phyloP scores from a whole-genome alignment of 495 filamentous ascomycete genomes.

The Penicillium fimorum region DNA sequence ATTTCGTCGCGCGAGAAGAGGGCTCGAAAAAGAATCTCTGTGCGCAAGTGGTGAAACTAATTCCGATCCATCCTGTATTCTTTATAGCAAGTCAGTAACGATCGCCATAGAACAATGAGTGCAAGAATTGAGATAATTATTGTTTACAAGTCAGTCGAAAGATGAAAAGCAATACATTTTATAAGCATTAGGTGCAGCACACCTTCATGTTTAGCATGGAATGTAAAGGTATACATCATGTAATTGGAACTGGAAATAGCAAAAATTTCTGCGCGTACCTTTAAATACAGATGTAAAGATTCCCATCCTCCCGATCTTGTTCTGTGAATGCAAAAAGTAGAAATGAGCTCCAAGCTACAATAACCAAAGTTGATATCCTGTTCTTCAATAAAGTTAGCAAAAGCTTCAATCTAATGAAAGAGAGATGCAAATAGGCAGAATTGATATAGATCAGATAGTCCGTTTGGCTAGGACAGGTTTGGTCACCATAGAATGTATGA shows the following conservation, averaged over 20 bases:
- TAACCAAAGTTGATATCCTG: slow-evolving; percentile 6
- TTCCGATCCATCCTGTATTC: too few species aligned
- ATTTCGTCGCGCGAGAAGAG: too few species aligned
- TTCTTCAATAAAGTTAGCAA: slow-evolving; percentile 34
- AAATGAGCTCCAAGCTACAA: neutral
- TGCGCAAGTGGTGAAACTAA: too few species aligned
- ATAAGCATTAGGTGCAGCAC: slow-evolving; percentile 63
- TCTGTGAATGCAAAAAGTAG: neutral
- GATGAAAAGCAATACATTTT: slow-evolving; percentile 88
- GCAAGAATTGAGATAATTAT: slow-evolving; percentile 16
- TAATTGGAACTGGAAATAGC: slow-evolving; percentile 21
- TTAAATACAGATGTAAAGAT: slow-evolving; percentile 5
- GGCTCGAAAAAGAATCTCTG: too few species aligned
- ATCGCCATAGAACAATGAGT: slow-evolving; percentile 28
- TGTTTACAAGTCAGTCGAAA: slow-evolving; percentile 74
- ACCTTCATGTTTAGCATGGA: slow-evolving; percentile 93
- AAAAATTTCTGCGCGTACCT: slow-evolving; percentile 23
- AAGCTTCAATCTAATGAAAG: slow-evolving; percentile 14
- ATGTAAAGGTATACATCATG: slow-evolving; percentile 69
- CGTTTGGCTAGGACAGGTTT: slow-evolving; percentile 90
- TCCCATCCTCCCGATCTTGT: neutral
- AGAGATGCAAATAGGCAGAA: slow-evolving; percentile 18
- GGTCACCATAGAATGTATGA: slow-evolving; percentile 83
- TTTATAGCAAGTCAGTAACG: slow-evolving; percentile 38
- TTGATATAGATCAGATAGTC: slow-evolving; percentile 63